A percentile compares a stretch with the other conserved stretches of the same genome.
Conservation (phyloP, 169 alveolate genomes). For the Cardiosporidium cionae region DNA sequence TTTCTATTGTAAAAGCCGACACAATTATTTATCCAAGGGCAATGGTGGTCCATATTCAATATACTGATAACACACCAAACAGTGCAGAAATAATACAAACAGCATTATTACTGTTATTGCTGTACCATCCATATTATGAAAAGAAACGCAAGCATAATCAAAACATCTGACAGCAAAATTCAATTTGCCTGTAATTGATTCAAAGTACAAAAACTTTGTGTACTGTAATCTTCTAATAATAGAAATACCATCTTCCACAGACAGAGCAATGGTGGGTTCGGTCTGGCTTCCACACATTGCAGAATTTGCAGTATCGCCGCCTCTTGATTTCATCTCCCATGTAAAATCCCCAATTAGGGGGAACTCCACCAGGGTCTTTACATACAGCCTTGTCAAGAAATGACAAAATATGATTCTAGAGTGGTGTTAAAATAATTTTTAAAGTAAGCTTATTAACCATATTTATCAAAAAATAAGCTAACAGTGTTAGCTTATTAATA, state of each 20-base stretch:
- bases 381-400: too few relatives aligned
- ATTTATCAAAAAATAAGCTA: too few relatives aligned
- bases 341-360: conserved; percentile 90
- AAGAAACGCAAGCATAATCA: background rate
- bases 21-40: conserved; percentile 98
- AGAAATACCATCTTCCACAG: conserved; percentile 80
- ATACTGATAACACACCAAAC: conserved; percentile 66
- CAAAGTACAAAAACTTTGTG: too few relatives aligned
- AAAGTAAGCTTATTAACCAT: too few relatives aligned
- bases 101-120: too few relatives aligned
- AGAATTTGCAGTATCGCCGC: conserved; percentile 84
- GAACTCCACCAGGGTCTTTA: conserved; percentile 93
- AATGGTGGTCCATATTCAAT: conserved; percentile 96
- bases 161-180: too few relatives aligned
- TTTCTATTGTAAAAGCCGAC: conserved; percentile 92
- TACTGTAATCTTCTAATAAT: background rate
- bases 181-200: too few relatives aligned
- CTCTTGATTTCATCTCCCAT: conserved; percentile 93
- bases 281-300: conserved; percentile 97
- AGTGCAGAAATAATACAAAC: too few relatives aligned
- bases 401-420: too few relatives aligned
- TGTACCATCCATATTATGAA: too few relatives aligned
- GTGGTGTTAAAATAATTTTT: too few relatives aligned
- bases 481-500: too few relatives aligned
- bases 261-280: conserved; percentile 96